Evolutionary conservation across 2,329 filamentous ascomycete genomes (phyloP).

Genomic region (Fusarium brachygibbosum): DNA sequence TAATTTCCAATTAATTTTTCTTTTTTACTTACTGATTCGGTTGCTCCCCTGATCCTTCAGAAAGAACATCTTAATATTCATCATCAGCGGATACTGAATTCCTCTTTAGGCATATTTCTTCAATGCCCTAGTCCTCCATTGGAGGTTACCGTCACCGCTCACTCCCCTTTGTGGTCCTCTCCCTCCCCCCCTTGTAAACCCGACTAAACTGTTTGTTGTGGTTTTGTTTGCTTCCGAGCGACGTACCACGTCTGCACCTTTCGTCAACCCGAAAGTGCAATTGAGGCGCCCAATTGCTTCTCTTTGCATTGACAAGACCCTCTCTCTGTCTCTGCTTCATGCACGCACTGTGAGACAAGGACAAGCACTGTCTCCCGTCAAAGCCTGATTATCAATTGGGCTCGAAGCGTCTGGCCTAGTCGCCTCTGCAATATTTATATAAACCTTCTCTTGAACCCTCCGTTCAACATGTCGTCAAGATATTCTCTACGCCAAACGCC

Average conservation of each 20-base stretch:
- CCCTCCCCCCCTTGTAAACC: neutral
- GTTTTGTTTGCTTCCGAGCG: conserved; percentile 20
- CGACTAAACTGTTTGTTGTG: conserved; percentile 5
- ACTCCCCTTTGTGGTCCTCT: neutral
- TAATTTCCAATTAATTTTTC: neutral
- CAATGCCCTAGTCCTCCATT: conserved; percentile 14
- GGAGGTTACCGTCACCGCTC: conserved; percentile 29
- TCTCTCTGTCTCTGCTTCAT: conserved; percentile 17
- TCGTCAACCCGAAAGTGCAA: conserved; percentile 17
- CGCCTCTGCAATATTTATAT: conserved; percentile 43
- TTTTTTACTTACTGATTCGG: neutral
- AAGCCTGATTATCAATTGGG: conserved; percentile 26
- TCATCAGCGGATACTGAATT: conserved; percentile 7
- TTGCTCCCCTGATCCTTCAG: neutral
- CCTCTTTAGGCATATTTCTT: conserved; percentile 18
- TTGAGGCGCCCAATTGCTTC: conserved; percentile 29
- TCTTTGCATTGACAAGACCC: conserved; percentile 7
- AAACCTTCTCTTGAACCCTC: conserved; percentile 37
- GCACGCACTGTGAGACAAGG: conserved; percentile 23
- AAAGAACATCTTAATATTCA: neutral
- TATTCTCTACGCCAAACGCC: conserved; percentile 58
- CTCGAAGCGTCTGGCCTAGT: conserved; percentile 4
- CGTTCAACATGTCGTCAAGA: conserved; percentile 54
- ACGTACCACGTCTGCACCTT: conserved; percentile 18
- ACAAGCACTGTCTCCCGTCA: conserved; percentile 19